A percentile compares a stretch with the other conserved stretches of the same genome.
phyloP scores from a whole-genome alignment of 768 basidiomycete genomes.

The Pleurotus eryngii region DNA sequence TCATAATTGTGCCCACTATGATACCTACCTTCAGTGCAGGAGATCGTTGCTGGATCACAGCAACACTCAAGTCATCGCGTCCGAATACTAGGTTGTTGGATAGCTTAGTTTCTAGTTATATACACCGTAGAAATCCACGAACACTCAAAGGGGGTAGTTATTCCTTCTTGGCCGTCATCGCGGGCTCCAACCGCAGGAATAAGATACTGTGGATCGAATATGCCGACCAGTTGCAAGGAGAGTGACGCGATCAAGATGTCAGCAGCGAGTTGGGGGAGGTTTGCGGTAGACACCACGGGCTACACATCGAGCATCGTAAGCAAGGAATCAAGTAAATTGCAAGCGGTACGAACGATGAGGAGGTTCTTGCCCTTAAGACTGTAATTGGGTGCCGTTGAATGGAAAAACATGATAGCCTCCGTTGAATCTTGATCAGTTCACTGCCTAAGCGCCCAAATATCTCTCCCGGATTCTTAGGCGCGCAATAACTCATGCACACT shows the following conservation, averaged over 20 bases:
- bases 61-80: slow-evolving; percentile 41
- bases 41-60: slow-evolving; percentile 75
- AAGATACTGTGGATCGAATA: slow-evolving; percentile 58
- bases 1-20: not conserved
- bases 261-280: slow-evolving; percentile 74
- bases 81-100: slow-evolving; percentile 57
- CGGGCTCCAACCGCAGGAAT: slow-evolving; percentile 73
- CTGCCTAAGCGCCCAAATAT: not conserved
- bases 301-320: slow-evolving; percentile 16
- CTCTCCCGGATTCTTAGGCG: slow-evolving; percentile 18
- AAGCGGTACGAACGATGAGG: slow-evolving; percentile 23
- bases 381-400: slow-evolving; percentile 20
- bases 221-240: slow-evolving; percentile 54
- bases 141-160: slow-evolving; percentile 80
- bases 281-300: slow-evolving; percentile 79
- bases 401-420: slow-evolving; percentile 22
- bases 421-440: not conserved
- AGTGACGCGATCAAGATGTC: slow-evolving; percentile 73
- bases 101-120: no score
- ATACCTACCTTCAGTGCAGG: slow-evolving; percentile 67
- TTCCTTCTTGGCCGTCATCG: slow-evolving; percentile 55
- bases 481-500: slow-evolving; percentile 11
- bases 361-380: slow-evolving; percentile 37
- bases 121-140: slow-evolving; percentile 20
- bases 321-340: slow-evolving; percentile 9